Conservation (phyloP, 2,329 filamentous ascomycete genomes). For the Hypomyces perniciosus region DNA sequence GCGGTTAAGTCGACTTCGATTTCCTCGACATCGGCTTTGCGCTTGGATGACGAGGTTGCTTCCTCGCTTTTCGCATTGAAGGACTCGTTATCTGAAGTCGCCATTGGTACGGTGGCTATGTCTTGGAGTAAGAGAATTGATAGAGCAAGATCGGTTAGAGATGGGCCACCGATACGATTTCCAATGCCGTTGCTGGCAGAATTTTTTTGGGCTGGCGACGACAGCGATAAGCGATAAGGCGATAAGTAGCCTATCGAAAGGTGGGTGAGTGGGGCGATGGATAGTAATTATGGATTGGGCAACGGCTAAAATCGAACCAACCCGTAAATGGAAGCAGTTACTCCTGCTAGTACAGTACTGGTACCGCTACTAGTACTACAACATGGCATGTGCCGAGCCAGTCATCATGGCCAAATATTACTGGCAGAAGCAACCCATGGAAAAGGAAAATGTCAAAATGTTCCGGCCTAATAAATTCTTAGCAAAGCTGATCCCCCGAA, state of each 20-base stretch:
- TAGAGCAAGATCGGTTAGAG: not conserved
- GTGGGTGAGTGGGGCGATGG: not conserved
- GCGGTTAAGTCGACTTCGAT: constrained; percentile 84
- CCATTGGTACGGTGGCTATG: constrained; percentile 8
- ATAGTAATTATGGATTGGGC: not conserved
- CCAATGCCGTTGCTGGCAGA: constrained; percentile 2
- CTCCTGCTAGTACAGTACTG: not conserved
- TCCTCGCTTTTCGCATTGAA: constrained; percentile 5
- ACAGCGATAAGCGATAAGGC: constrained; percentile 8
- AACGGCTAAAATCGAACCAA: not conserved
- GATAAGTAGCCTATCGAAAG: constrained; percentile 11
- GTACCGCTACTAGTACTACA: too few species aligned
- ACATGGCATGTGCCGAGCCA: too few species aligned
- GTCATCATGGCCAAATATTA: too few species aligned
- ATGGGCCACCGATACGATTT: not conserved
- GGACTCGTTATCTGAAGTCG: constrained; percentile 10
- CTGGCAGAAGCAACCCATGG: too few species aligned
- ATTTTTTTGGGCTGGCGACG: constrained; percentile 5
- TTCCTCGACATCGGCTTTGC: constrained; percentile 63
- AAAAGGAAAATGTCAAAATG: too few species aligned
- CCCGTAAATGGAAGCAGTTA: not conserved
- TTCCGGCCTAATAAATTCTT: not conserved
- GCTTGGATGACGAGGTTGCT: constrained; percentile 44
- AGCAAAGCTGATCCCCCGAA: not conserved
- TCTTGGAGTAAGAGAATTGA: not conserved